A percentile compares a stretch with the other conserved stretches of the same genome.
Conservation (phyloP, 148 eudicot species). For the Silene conica region DNA sequence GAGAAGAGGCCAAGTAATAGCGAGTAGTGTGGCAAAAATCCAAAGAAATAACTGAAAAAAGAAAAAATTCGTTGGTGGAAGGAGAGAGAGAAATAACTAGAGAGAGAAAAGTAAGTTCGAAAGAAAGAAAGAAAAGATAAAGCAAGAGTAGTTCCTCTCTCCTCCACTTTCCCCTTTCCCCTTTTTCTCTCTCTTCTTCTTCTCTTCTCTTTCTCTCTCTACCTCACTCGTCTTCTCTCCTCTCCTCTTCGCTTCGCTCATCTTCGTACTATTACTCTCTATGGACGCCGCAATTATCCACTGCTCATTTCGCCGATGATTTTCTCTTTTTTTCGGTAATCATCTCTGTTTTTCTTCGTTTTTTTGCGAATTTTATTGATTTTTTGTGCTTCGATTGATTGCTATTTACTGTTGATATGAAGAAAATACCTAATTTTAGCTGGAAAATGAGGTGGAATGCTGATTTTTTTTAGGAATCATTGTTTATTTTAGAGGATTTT, state of each 20-base stretch:
- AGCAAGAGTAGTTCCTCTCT: conserved; percentile 22
- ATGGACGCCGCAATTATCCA: conserved; percentile 19
- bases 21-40: neutral
- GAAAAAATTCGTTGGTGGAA: conserved; percentile 28
- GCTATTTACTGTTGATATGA: neutral
- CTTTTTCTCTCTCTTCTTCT: conserved; percentile 24
- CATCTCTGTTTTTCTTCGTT: neutral
- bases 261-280: neutral
- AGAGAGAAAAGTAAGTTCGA: conserved; percentile 6
- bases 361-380: neutral
- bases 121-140: conserved; percentile 23
- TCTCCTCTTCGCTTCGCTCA: conserved; percentile 2
- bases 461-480: neutral
- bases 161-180: conserved; percentile 31
- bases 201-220: conserved; percentile 7
- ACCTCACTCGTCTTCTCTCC: conserved; percentile 24
- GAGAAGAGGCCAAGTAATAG: too few relatives aligned
- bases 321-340: conserved; percentile 1
- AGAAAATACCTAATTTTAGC: neutral
- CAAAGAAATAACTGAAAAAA: conserved; percentile 1
- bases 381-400: neutral
- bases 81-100: conserved; percentile 11
- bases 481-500: neutral
- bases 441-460: neutral
- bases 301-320: conserved; percentile 2